These are phyloP conservation scores for Curvularia lunata DNA, from an alignment of 2,329 filamentous ascomycete species.

Conservation along the genomic window DNA sequence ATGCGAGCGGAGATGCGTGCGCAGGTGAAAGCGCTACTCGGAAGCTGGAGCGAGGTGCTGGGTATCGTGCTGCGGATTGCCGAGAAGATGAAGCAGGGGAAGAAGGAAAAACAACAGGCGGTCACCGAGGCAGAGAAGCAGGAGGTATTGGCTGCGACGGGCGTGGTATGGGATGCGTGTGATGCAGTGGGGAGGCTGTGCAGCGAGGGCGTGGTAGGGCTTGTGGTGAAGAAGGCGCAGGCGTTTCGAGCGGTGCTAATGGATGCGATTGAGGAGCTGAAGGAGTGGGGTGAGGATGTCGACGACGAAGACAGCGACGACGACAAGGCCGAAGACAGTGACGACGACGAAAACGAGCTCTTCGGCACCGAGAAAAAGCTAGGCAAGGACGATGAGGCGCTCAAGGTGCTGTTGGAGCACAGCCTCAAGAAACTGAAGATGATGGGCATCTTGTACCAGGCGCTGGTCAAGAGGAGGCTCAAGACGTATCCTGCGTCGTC, in stretches of 20 bases:
- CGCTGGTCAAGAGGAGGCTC: constrained; percentile 71
- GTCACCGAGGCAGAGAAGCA: constrained; percentile 39
- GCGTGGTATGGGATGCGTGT: constrained; percentile 82
- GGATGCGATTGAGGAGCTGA: constrained; percentile 84
- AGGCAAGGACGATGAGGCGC: constrained; percentile 64
- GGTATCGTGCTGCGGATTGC: constrained; percentile 66
- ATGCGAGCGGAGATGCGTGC: constrained; percentile 69
- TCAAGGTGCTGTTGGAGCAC: constrained; percentile 70
- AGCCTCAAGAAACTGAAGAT: constrained; percentile 71
- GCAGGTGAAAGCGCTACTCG: constrained; percentile 69
- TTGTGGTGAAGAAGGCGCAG: constrained; percentile 74
- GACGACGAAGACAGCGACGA: constrained; percentile 55
- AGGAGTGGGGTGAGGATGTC: constrained; percentile 82
- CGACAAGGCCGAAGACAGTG: constrained; percentile 47
- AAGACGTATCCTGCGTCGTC: constrained; percentile 57
- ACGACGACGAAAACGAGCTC: constrained; percentile 66
- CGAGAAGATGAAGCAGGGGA: constrained; percentile 51
- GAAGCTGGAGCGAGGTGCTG: constrained; percentile 68
- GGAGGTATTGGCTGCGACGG: constrained; percentile 68
- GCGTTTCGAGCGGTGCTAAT: constrained; percentile 76
- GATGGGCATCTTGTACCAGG: constrained; percentile 71
- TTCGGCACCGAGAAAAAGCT: constrained; percentile 69
- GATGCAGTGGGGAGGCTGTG: constrained; percentile 72
- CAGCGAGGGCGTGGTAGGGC: constrained; percentile 70
- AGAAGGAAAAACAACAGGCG: neutral